Evolutionary conservation across 306 rosid genomes (phyloP), one percentile per base, ranked within the genome.

Genomic region (Rosa lucieae): DNA sequence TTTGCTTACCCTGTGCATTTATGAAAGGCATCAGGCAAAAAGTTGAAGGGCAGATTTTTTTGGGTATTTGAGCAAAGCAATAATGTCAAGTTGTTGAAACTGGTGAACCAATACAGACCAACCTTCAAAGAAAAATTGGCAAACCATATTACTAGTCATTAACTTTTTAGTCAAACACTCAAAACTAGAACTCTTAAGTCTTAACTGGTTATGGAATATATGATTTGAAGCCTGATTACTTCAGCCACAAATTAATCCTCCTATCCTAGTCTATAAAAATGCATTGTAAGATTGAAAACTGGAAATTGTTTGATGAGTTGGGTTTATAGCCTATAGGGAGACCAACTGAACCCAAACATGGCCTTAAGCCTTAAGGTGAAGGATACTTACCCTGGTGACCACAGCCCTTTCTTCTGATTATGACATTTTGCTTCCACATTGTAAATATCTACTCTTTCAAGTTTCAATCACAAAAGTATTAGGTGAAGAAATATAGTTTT

Each of bases 41-140:
- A 56, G 8, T 4, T 26, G 35, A 61, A 61, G 14, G 17, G 29
- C 67, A 23, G 15, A 37, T 26, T 10, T 26, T 10, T 61, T 23
- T 10, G n/a, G 0, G 44, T 5, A 32, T 62, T 12, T 10, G 42
- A 29, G 1, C 8, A 53, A 52, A 52, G 58, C 21, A 53, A 53
- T 12, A 10, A 5, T 29, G 44, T 35, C 70, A 66, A 67, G 48
- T 67, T 67, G 71, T 67, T 67, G 71, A 65, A 65, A 37, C 70
- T 65, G 70, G 70, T 65, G 70, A 39, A 63, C 71, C 12, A 67
- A 18, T 32, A 26, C 4, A 63, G 43, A 67, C 71, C 71, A 39
- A 39, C 71, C 37, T 12, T 39, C 1, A 8, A 18, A 67, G 13
- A 18, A 4, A 32, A 65, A 21, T 65, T 65, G 43, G 43, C 20